A percentile compares a stretch with the other conserved stretches of the same genome.
phyloP scores from a whole-genome alignment of 495 filamentous ascomycete genomes.

The Aspergillus indologenus region DNA sequence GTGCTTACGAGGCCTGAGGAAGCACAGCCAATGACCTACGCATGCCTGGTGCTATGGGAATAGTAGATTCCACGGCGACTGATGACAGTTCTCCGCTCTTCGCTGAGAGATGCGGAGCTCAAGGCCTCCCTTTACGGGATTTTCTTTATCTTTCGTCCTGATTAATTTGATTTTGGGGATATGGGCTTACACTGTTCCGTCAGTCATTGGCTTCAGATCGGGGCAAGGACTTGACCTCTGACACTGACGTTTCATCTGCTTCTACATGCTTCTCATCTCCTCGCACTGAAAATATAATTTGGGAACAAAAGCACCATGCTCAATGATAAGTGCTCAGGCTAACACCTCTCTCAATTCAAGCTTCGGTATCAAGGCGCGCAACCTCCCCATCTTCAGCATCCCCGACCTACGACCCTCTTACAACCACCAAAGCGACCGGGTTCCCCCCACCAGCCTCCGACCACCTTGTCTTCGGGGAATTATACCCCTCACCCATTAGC shows the following conservation, averaged over 20 bases:
- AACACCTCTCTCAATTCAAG: slow-evolving; percentile 24
- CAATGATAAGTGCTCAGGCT: slow-evolving; percentile 3
- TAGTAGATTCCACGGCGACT: background rate
- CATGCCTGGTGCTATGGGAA: background rate
- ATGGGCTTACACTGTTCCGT: no score
- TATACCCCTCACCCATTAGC: slow-evolving; percentile 54
- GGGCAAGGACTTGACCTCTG: background rate
- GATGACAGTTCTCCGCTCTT: no score
- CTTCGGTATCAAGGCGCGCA: slow-evolving; percentile 34
- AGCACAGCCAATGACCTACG: background rate
- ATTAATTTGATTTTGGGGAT: no score
- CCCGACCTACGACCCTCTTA: slow-evolving; percentile 61
- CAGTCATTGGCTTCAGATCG: no score
- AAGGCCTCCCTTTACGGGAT: no score
- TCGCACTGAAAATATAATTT: no score
- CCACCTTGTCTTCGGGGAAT: slow-evolving; percentile 51
- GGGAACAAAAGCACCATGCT: background rate
- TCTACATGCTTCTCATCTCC: background rate
- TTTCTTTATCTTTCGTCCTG: no score
- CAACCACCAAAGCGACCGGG: slow-evolving; percentile 61
- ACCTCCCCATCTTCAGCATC: slow-evolving; percentile 48
- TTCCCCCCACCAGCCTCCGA: slow-evolving; percentile 44
- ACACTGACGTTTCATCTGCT: background rate
- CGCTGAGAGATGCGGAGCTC: background rate
- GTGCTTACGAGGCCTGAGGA: background rate